Percentiles rank a stretch among this genome's conserved stretches.
Evolutionary conservation across 208 protist genomes (phyloP).

Genomic region (Leishmania turanica): DNA sequence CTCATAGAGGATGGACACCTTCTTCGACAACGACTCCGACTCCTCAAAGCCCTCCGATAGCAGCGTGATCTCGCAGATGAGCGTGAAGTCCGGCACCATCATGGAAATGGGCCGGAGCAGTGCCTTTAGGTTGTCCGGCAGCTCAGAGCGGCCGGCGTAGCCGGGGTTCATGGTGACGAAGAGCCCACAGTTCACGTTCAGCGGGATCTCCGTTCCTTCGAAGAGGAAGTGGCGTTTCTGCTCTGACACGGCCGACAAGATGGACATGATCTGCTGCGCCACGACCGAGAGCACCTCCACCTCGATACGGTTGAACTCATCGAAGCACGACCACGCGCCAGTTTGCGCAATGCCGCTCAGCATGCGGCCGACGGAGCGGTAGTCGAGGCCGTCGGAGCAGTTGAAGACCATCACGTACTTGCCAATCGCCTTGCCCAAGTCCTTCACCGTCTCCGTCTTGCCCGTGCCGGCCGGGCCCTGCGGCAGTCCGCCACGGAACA

Average conservation of each 20-base stretch:
- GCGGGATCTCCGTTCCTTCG: slow-evolving; percentile 93
- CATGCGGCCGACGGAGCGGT: slow-evolving; percentile 96
- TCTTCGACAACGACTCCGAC: slow-evolving; percentile 94
- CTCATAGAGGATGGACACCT: slow-evolving; percentile 97
- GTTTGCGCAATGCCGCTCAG: slow-evolving; percentile 97
- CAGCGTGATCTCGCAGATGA: slow-evolving; percentile 99
- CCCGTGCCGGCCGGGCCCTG: slow-evolving; percentile 98
- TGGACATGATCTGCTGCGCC: slow-evolving; percentile 97
- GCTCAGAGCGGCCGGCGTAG: slow-evolving; percentile 98
- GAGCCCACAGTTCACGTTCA: slow-evolving; percentile 97
- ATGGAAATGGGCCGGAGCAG: slow-evolving; percentile 98
- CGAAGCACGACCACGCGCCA: slow-evolving; percentile 98
- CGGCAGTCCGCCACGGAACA: slow-evolving; percentile 93
- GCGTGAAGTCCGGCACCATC: slow-evolving; percentile 97
- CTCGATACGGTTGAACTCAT: slow-evolving; percentile 99
- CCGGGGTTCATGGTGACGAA: slow-evolving; percentile 99
- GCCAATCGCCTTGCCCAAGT: slow-evolving; percentile 96
- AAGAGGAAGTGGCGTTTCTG: slow-evolving; percentile 90
- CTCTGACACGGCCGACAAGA: slow-evolving; percentile 91
- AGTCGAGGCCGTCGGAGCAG: slow-evolving; percentile 98
- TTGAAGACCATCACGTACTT: slow-evolving; percentile 99
- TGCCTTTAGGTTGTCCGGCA: slow-evolving; percentile 99
- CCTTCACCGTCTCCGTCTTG: slow-evolving; percentile 99
- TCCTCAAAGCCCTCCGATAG: slow-evolving; percentile 97
- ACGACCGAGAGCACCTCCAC: slow-evolving; percentile 98